Conservation (phyloP, 306 rosid genomes). For the Acacia acuminata region DNA sequence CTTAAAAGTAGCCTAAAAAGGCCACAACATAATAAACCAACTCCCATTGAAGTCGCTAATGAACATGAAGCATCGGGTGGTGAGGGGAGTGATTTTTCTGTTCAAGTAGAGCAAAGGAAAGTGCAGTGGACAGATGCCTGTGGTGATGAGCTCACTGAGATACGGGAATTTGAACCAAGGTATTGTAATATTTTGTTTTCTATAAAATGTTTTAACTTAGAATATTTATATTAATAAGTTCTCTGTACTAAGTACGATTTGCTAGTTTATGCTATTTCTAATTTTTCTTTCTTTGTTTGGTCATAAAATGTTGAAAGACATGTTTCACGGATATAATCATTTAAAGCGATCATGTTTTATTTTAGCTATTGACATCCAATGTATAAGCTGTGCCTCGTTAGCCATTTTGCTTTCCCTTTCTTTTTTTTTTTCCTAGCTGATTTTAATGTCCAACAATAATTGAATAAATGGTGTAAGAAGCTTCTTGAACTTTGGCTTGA, state of each 20-base stretch:
- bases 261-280: not conserved
- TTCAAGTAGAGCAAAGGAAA: conserved; percentile 58
- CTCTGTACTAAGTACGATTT: not conserved
- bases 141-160: conserved; percentile 71
- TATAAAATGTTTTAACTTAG: not conserved
- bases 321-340: too few species aligned
- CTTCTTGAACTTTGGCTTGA: too few species aligned
- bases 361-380: too few species aligned
- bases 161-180: conserved; percentile 87
- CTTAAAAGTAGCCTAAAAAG: conserved; percentile 79
- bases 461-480: too few species aligned
- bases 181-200: conserved; percentile 27
- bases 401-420: too few species aligned
- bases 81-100: conserved; percentile 42
- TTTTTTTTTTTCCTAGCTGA: too few species aligned
- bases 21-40: conserved; percentile 36
- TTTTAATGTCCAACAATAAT: too few species aligned
- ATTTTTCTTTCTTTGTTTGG: not conserved
- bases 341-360: too few species aligned
- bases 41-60: conserved; percentile 40
- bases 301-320: not conserved
- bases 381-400: too few species aligned
- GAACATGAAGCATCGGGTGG: conserved; percentile 39
- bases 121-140: conserved; percentile 88
- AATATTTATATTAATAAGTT: not conserved